Evolutionary conservation across 2,329 filamentous ascomycete genomes (phyloP), one percentile per base, ranked within the genome.

Genomic region (Blastomyces silverae): DNA sequence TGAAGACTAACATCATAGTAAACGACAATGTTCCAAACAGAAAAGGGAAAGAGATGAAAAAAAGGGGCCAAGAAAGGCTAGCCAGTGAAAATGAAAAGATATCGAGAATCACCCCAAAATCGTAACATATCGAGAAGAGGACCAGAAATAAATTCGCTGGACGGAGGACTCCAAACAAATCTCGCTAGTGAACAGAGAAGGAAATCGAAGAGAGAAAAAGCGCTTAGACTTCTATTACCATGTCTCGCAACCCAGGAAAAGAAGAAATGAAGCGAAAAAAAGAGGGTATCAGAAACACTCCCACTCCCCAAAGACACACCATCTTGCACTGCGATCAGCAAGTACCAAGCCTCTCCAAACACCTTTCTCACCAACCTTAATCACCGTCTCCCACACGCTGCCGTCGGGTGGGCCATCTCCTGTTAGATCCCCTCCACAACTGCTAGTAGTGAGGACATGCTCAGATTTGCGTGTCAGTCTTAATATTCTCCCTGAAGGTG

Each of bases 401-500:
- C 84, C 85, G 67, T 86, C 78, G 0, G 76, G 74, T 4, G 71
- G 70, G 10, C 74, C 73, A 67, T 80, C 78, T 7, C 72, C 74
- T 20, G 73, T 66, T 7, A 74, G 74, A 58, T 76, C 74, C 2
- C 58, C 42, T n/a, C 69, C 69, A 34, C 69, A 68, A 52, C 66
- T 72, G 20, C 70, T 74, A 8, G 71, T 69, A 48, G 75, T 71
- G 61, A 78, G 72, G 73, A 79, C 77, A 64, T 80, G 78, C 53
- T 82, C 80, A 7, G 78, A 76, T 67, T 81, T 81, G 34, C 80
- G 76, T 37, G 75, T 80, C 42, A 82, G 81, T 63, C 94, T 83
- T 66, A 97, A 84, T 70, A 99, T 97, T 80, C 97, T 97, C 67
- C 95, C 94, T 39, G 89, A 90, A 0, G 94, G 94, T 6, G 90